Evolutionary conservation across 345 rosid species (phyloP).

Genomic region (Pseudoturritis turrita): DNA sequence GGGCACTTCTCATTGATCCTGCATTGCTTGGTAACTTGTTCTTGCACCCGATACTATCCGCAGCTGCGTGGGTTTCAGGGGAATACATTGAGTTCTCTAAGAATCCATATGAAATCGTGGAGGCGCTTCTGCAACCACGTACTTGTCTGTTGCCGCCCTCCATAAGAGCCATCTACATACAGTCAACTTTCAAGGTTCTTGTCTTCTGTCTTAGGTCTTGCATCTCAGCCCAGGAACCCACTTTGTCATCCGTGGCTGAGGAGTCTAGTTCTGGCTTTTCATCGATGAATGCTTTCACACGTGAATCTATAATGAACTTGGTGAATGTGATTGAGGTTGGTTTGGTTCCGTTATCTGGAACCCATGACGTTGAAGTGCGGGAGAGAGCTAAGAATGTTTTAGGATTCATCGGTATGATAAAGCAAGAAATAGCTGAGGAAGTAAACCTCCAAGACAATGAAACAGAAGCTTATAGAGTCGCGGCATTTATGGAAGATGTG

Average conservation of each 20-base stretch:
- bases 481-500: slow-evolving; percentile 50
- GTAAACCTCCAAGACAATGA: slow-evolving; percentile 20
- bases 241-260: slow-evolving; percentile 17
- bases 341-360: slow-evolving; percentile 45
- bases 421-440: slow-evolving; percentile 41
- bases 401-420: slow-evolving; percentile 60
- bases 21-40: slow-evolving; percentile 86
- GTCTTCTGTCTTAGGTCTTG: slow-evolving; percentile 45
- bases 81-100: slow-evolving; percentile 73
- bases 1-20: slow-evolving; percentile 87
- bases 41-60: slow-evolving; percentile 71
- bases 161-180: slow-evolving; percentile 65
- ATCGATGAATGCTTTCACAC: slow-evolving; percentile 29
- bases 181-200: slow-evolving; percentile 67
- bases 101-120: slow-evolving; percentile 65
- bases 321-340: slow-evolving; percentile 54
- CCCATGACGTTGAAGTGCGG: slow-evolving; percentile 71
- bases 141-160: slow-evolving; percentile 64
- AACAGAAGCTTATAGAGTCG: slow-evolving; percentile 37
- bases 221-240: slow-evolving; percentile 31
- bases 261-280: slow-evolving; percentile 29
- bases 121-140: slow-evolving; percentile 88
- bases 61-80: slow-evolving; percentile 95
- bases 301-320: slow-evolving; percentile 47
- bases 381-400: slow-evolving; percentile 75